A percentile compares a stretch with the other conserved stretches of the same genome.
phyloP scores from a whole-genome alignment of 352 stramenopile genomes.

The Thalassiosira hispida region DNA sequence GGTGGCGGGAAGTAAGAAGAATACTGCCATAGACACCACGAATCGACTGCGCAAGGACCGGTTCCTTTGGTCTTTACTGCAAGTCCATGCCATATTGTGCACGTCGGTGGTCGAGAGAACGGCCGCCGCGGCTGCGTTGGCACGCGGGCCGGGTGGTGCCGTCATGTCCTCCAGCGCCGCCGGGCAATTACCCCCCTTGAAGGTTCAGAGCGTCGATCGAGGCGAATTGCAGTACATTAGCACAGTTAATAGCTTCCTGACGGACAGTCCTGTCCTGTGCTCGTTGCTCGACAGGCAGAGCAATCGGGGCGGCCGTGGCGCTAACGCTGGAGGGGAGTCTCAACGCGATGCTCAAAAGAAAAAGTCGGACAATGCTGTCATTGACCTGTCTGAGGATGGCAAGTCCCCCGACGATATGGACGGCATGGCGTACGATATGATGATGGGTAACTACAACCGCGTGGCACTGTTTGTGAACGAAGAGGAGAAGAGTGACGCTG shows the following conservation, averaged over 20 bases:
- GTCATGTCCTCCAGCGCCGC: slow-evolving; percentile 3
- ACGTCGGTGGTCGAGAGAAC: slow-evolving; percentile 74
- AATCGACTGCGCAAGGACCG: slow-evolving; percentile 66
- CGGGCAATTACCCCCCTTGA: slow-evolving; percentile 62
- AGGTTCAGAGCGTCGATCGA: slow-evolving; percentile 75
- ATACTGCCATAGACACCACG: slow-evolving; percentile 27
- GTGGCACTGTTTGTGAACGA: slow-evolving; percentile 75
- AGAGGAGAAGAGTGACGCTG: slow-evolving; percentile 75
- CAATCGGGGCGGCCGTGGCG: slow-evolving; percentile 35
- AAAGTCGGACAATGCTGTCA: slow-evolving; percentile 28
- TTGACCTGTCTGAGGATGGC: slow-evolving; percentile 38
- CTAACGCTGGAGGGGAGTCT: not conserved
- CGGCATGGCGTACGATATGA: slow-evolving; percentile 82
- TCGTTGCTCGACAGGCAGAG: slow-evolving; percentile 77
- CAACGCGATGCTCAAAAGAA: slow-evolving; percentile 24
- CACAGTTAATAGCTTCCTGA: slow-evolving; percentile 80
- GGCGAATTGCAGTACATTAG: slow-evolving; percentile 82
- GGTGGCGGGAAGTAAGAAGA: slow-evolving; percentile 17
- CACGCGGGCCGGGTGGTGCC: slow-evolving; percentile 4
- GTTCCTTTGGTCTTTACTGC: slow-evolving; percentile 80
- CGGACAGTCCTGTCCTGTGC: slow-evolving; percentile 61
- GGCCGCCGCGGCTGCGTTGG: slow-evolving; percentile 26
- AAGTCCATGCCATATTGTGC: slow-evolving; percentile 83
- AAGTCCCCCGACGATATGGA: slow-evolving; percentile 73
- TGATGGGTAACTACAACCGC: slow-evolving; percentile 84